phyloP scores from a whole-genome alignment of 192 early-diverging fungal genomes.

The Mortierella hygrophila region DNA sequence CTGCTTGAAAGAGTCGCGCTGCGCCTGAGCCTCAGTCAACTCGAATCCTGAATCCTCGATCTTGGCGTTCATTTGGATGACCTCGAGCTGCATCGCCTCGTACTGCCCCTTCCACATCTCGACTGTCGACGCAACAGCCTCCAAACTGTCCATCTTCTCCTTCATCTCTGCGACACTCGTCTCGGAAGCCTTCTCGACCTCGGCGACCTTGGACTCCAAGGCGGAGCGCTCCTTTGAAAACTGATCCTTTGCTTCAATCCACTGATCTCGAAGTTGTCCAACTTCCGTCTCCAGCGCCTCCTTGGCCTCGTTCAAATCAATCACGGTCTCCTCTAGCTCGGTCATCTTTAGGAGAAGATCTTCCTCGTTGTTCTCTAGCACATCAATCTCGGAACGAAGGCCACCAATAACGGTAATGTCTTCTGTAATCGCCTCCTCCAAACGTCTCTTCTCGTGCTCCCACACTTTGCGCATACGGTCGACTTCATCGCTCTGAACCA shows the following conservation, averaged over 20 bases:
- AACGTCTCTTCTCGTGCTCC: constrained; percentile 62
- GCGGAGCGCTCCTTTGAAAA: constrained; percentile 16
- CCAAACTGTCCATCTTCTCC: constrained; percentile 30
- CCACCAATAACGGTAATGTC: constrained; percentile 19
- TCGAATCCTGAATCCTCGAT: constrained; percentile 31
- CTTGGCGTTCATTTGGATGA: constrained; percentile 44
- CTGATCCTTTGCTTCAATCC: constrained; percentile 12
- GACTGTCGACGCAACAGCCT: constrained; percentile 25
- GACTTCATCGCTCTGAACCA: constrained; percentile 62
- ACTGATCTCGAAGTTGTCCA: constrained; percentile 10
- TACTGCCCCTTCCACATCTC: constrained; percentile 51
- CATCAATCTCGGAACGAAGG: constrained; percentile 27
- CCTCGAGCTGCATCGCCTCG: constrained; percentile 54
- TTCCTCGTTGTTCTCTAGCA: constrained; percentile 30
- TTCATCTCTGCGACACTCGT: constrained; percentile 9
- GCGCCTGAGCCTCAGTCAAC: constrained; percentile 37
- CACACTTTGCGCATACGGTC: constrained; percentile 64
- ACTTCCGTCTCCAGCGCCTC: constrained; percentile 21
- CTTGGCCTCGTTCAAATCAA: constrained; percentile 3
- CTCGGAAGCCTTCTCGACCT: constrained; percentile 19
- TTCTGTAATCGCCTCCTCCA: constrained; percentile 48
- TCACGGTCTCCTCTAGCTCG: constrained; percentile 17
- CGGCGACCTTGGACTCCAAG: constrained; percentile 9
- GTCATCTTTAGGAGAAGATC: constrained; percentile 24
- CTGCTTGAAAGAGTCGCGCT: constrained; percentile 47